Evolutionary conservation across 352 stramenopile genomes (phyloP), one percentile per base, ranked within the genome.

Genomic region (Vaucheria bursata): DNA sequence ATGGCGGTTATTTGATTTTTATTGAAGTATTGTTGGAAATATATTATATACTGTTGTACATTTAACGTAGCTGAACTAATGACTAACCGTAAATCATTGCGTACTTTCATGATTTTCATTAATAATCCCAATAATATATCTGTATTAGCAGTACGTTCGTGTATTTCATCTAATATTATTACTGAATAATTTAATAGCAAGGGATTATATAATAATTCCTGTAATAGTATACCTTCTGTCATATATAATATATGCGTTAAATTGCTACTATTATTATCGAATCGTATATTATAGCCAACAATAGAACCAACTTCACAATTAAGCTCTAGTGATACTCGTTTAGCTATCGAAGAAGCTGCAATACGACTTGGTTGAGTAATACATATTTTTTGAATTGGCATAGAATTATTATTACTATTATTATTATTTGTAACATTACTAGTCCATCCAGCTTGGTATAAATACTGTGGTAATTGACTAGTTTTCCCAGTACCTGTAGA

Each of bases 241-340:
- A 96, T 86, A 81, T 92, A 94, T 83, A 79, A 79, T n/a, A 82
- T 70, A 36, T 79, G 70, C 3, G 77, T 82, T 5, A 53, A 31
- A 7, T 45, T 70, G 25, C 77, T 80, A 18, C 95, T 97, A 52
- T 94, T 87, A 85, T 99, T 96, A 81, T 99, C 96, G 85, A 99
- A 99, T 74, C 96, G 94, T 86, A 99, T 98, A 7, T 93, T 98
- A 85, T 99, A 99, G 8, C 96, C 96, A 2, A 99, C 96, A 79
- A 98, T 90, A 74, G 96, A 83, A 18, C 96, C 96, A 12, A 99
- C 87, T 74, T 91, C 85, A 1, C 98, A 95, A 86, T 98, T 95
- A 94, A 99, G 98, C 85, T 99, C 96, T 73, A 99, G 94, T 0
- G 96, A 90, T 7, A 99, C 96, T 82, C 96, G 95, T 80, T 92